These are phyloP conservation scores for Gamsiella multidivaricata DNA, from an alignment of 192 early-diverging fungal genomes.

Conservation along the genomic window DNA sequence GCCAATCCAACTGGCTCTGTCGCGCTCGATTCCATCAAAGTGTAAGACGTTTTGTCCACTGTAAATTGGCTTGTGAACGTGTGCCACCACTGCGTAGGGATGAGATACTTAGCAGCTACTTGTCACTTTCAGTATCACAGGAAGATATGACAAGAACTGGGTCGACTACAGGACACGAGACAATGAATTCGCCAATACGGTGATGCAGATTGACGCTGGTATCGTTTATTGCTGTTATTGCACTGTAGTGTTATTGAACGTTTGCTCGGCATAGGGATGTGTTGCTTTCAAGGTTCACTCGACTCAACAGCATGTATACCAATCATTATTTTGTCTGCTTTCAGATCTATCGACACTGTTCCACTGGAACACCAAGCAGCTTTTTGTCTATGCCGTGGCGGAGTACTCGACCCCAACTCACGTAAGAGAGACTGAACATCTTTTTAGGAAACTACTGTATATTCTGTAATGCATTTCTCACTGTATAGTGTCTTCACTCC, in stretches of 20 bases:
- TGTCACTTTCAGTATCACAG: slow-evolving; percentile 43
- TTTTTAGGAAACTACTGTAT: not conserved
- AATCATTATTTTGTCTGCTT: not conserved
- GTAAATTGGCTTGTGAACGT: not conserved
- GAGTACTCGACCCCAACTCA: slow-evolving; percentile 79
- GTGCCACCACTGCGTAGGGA: not conserved
- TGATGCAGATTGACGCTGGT: slow-evolving; percentile 80
- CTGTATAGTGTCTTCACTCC: no score
- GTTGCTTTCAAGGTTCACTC: no score
- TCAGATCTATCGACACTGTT: slow-evolving; percentile 82
- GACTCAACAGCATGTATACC: not conserved
- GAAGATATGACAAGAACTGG: slow-evolving; percentile 63
- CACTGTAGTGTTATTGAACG: no score
- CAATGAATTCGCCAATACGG: slow-evolving; percentile 70
- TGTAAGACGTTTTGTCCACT: slow-evolving; percentile 10
- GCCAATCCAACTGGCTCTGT: slow-evolving; percentile 33
- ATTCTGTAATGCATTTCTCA: no score
- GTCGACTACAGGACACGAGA: slow-evolving; percentile 64
- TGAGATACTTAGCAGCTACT: not conserved
- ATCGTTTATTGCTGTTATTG: slow-evolving; percentile 11
- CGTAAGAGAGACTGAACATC: slow-evolving; percentile 61
- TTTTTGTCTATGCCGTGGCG: slow-evolving; percentile 82
- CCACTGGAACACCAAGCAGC: slow-evolving; percentile 92
- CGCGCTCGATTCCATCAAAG: slow-evolving; percentile 40
- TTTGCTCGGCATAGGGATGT: no score